Evolutionary conservation across 2,329 filamentous ascomycete genomes (phyloP).

Genomic region (Sarocladium brachiariae): DNA sequence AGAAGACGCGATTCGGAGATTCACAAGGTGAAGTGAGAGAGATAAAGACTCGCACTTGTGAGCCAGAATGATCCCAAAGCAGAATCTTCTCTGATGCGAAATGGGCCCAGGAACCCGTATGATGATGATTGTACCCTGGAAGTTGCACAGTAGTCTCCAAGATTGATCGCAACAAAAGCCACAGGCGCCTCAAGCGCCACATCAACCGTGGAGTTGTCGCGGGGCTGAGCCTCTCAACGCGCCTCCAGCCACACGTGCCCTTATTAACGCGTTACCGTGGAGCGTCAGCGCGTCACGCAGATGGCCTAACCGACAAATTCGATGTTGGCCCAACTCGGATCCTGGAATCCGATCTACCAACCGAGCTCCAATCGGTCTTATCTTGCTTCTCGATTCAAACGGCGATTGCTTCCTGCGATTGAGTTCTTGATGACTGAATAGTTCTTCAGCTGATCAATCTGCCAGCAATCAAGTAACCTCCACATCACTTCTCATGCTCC

Average conservation of each 20-base stretch:
- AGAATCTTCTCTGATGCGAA: too few relatives aligned
- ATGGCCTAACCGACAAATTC: not conserved
- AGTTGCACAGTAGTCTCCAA: too few relatives aligned
- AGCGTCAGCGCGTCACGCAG: not conserved
- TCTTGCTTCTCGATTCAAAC: not conserved
- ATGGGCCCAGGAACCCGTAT: too few relatives aligned
- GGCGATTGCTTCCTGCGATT: too few relatives aligned
- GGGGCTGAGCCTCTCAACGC: constrained; percentile 1
- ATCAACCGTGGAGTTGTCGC: constrained; percentile 2
- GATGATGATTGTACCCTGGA: too few relatives aligned
- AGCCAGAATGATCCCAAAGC: too few relatives aligned
- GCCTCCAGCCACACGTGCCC: not conserved
- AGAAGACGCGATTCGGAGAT: too few relatives aligned
- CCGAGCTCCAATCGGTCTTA: not conserved
- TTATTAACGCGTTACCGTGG: constrained; percentile 3
- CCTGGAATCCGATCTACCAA: constrained; percentile 1
- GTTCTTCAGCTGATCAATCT: not conserved
- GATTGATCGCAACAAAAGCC: too few relatives aligned
- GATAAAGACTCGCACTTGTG: too few relatives aligned
- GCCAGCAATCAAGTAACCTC: not conserved
- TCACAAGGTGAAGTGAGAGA: too few relatives aligned
- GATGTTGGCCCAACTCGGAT: not conserved
- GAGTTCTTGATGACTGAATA: too few relatives aligned
- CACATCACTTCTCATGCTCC: not conserved
- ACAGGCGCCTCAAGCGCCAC: not conserved